Percentiles rank a stretch among this genome's conserved stretches.
Evolutionary conservation across 2,329 filamentous ascomycete species (phyloP).

Genomic region (Fusarium penzigii): DNA sequence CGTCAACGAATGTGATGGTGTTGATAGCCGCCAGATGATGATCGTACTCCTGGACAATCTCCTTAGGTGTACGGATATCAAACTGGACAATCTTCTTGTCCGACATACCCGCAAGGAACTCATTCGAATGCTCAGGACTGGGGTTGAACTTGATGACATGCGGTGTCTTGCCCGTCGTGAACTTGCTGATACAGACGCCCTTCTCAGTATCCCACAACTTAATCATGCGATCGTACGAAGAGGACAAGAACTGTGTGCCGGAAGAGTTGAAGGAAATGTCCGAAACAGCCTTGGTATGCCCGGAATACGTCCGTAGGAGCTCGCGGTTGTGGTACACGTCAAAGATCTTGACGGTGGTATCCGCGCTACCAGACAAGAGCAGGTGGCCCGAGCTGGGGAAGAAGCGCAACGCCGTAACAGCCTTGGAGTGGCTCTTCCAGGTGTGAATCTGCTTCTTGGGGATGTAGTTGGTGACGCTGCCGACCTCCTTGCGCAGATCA

Average conservation of each 20-base stretch:
- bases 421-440: constrained; percentile 82
- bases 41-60: constrained; percentile 95
- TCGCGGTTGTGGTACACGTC: constrained; percentile 90
- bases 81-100: constrained; percentile 99
- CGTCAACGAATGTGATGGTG: constrained; percentile 94
- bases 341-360: constrained; percentile 90
- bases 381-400: constrained; percentile 87
- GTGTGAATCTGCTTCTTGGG: constrained; percentile 92
- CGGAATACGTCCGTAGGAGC: constrained; percentile 85
- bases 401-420: constrained; percentile 86
- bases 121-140: constrained; percentile 71
- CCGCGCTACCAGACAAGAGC: constrained; percentile 84
- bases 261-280: constrained; percentile 84
- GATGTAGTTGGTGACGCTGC: constrained; percentile 83
- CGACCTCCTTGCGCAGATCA: constrained; percentile 78
- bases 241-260: constrained; percentile 84
- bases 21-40: constrained; percentile 98
- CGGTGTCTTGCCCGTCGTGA: constrained; percentile 91
- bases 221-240: constrained; percentile 92
- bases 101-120: constrained; percentile 95
- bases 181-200: constrained; percentile 82
- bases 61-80: constrained; percentile 74
- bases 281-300: constrained; percentile 86
- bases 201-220: constrained; percentile 99
- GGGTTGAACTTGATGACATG: constrained; percentile 96